Percentiles rank a stretch among this genome's conserved stretches.
Evolutionary conservation across 2,329 filamentous ascomycete species (phyloP).

Genomic region (Colletotrichum sp.): DNA sequence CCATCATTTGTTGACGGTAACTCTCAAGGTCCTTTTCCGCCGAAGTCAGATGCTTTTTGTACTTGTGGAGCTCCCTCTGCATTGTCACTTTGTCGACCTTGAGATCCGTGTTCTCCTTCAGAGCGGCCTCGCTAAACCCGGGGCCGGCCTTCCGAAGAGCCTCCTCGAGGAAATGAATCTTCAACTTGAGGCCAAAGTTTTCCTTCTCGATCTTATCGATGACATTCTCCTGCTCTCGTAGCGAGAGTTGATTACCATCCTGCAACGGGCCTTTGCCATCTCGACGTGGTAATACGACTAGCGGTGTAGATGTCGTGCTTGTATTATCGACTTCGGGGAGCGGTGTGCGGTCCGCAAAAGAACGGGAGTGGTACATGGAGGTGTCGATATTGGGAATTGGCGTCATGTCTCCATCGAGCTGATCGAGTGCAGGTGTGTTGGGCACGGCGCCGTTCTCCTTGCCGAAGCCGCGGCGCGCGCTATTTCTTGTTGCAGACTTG

Average conservation of each 20-base stretch:
- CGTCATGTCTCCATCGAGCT: conserved; percentile 74
- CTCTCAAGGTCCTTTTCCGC: conserved; percentile 88
- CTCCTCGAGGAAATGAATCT: conserved; percentile 96
- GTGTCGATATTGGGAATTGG: conserved; percentile 76
- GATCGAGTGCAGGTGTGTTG: conserved; percentile 73
- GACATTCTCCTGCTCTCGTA: conserved; percentile 93
- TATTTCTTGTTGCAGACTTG: conserved; percentile 78
- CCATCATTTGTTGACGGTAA: conserved; percentile 81
- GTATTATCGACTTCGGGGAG: conserved; percentile 78
- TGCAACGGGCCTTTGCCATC: conserved; percentile 73
- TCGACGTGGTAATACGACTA: conserved; percentile 71
- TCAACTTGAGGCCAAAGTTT: conserved; percentile 95
- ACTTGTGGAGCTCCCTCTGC: conserved; percentile 83
- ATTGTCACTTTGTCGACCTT: conserved; percentile 93
- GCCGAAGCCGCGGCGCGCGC: conserved; percentile 63
- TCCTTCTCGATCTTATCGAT: conserved; percentile 98
- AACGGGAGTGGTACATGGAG: conserved; percentile 72
- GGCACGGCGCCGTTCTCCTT: conserved; percentile 66
- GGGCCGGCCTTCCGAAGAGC: conserved; percentile 85
- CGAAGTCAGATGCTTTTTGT: conserved; percentile 81
- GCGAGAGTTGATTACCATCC: conserved; percentile 87
- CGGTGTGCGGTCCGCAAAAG: conserved; percentile 68
- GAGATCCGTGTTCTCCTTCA: conserved; percentile 95
- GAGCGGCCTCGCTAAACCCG: conserved; percentile 84
- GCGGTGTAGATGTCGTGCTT: conserved; percentile 83